Conservation (phyloP, 1,139 yeast genomes). For the Suhomyces atakaporum region DNA sequence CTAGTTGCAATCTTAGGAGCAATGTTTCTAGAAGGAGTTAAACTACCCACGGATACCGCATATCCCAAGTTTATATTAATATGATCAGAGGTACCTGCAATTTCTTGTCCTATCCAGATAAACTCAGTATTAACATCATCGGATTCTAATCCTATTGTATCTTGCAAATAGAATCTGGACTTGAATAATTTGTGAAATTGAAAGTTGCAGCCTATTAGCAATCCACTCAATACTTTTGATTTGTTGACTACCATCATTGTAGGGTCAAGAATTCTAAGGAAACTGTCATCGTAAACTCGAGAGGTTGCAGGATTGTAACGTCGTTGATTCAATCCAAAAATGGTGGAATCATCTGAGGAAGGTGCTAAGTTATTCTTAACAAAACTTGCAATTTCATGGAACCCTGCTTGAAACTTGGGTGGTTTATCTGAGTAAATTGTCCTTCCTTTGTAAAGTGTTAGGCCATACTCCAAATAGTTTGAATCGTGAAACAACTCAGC, state of each 20-base stretch:
- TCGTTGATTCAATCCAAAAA: constrained; percentile 22
- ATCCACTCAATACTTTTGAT: constrained; percentile 28
- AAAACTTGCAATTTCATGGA: constrained; percentile 32
- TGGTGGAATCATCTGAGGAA: constrained; percentile 19
- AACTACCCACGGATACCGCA: constrained; percentile 36
- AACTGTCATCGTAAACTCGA: constrained; percentile 27
- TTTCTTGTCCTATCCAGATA: constrained; percentile 39
- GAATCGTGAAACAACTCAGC: constrained; percentile 20
- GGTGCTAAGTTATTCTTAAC: constrained; percentile 29
- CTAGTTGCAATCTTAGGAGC: constrained; percentile 21
- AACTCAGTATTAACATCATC: constrained; percentile 26
- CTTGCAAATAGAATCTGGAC: constrained; percentile 21
- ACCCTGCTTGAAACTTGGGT: constrained; percentile 29
- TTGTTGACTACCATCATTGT: constrained; percentile 33
- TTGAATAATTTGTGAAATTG: constrained; percentile 28
- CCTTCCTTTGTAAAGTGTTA: constrained; percentile 30
- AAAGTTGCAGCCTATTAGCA: constrained; percentile 30
- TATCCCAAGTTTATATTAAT: constrained; percentile 28
- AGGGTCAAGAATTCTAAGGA: constrained; percentile 32
- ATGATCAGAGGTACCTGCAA: constrained; percentile 27
- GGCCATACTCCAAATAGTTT: constrained; percentile 26
- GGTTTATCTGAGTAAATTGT: constrained; percentile 25
- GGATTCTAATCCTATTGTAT: constrained; percentile 1
- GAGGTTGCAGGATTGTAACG: constrained; percentile 15
- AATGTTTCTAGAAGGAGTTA: constrained; percentile 31